Conservation (phyloP, 192 early-diverging fungal genomes). For the Jimgerdemannia flammicorona region DNA sequence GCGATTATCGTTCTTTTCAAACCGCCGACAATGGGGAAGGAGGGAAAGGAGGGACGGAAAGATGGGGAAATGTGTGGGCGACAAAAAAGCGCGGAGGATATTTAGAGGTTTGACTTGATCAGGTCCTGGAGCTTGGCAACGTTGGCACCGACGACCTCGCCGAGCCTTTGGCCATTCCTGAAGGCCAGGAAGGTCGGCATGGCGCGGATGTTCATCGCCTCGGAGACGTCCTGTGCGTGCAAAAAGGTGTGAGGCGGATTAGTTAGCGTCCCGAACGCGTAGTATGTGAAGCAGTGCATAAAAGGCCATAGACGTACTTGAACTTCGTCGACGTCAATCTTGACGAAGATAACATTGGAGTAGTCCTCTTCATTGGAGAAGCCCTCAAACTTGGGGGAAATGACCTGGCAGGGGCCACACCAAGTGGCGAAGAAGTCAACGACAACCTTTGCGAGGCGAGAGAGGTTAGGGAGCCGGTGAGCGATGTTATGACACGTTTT, state of each 20-base stretch:
- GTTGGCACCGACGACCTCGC: slow-evolving; percentile 40
- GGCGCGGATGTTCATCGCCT: slow-evolving; percentile 33
- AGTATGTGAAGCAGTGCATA: background rate
- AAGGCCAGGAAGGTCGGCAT: slow-evolving; percentile 63
- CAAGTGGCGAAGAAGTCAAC: slow-evolving; percentile 81
- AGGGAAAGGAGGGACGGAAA: background rate
- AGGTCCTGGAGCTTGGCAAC: slow-evolving; percentile 13
- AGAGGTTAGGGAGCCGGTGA: background rate
- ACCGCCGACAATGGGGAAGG: too few relatives aligned
- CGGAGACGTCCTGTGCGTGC: slow-evolving; percentile 32
- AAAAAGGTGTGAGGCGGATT: background rate
- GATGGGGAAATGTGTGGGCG: too few relatives aligned
- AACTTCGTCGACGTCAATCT: slow-evolving; percentile 82
- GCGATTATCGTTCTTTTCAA: too few relatives aligned
- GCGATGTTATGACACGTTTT: background rate
- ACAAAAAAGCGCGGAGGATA: background rate
- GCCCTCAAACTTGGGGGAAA: slow-evolving; percentile 44
- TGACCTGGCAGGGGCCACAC: slow-evolving; percentile 86
- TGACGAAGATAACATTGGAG: slow-evolving; percentile 62
- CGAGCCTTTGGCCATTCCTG: slow-evolving; percentile 43
- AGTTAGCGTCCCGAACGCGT: background rate
- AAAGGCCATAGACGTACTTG: slow-evolving; percentile 22
- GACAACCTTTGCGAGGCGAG: slow-evolving; percentile 36
- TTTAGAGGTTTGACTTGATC: slow-evolving; percentile 12
- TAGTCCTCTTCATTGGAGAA: slow-evolving; percentile 14